phyloP scores from a whole-genome alignment of 2,329 filamentous ascomycete genomes.

The Aspergillus costaricaensis region DNA sequence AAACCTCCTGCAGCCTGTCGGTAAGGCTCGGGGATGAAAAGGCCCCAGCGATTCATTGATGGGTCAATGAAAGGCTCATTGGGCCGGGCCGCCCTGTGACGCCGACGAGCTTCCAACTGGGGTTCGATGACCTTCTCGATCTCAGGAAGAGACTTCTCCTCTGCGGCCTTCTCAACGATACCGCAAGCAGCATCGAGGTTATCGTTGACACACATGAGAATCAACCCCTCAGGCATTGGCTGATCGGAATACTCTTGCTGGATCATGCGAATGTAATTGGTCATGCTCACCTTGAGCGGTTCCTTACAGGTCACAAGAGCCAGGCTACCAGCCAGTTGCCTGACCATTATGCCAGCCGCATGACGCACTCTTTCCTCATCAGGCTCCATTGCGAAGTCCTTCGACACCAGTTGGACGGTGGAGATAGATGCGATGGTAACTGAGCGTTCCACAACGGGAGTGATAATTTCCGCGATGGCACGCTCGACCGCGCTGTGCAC shows the following conservation, averaged over 20 bases:
- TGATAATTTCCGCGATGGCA: conserved; percentile 93
- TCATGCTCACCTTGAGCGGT: conserved; percentile 92
- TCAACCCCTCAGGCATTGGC: conserved; percentile 87
- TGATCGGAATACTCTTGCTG: conserved; percentile 65
- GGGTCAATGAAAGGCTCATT: conserved; percentile 83
- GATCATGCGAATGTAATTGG: conserved; percentile 91
- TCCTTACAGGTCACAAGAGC: conserved; percentile 98
- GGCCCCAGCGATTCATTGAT: conserved; percentile 83
- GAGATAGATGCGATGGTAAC: conserved; percentile 98
- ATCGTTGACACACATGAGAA: conserved; percentile 98
- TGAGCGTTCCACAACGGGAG: conserved; percentile 93
- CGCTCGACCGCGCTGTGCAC: conserved; percentile 83
- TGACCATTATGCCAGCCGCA: conserved; percentile 90
- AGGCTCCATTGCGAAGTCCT: conserved; percentile 92
- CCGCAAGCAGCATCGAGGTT: conserved; percentile 92
- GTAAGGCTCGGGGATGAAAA: conserved; percentile 91
- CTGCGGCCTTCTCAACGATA: conserved; percentile 93
- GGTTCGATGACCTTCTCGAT: conserved; percentile 90
- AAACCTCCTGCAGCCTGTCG: conserved; percentile 80
- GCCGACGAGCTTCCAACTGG: conserved; percentile 74
- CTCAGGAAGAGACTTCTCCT: conserved; percentile 87
- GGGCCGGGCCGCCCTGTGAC: conserved; percentile 72
- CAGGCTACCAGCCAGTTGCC: conserved; percentile 88
- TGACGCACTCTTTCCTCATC: conserved; percentile 84
- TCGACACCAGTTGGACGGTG: conserved; percentile 90